Evolutionary conservation across 2,329 filamentous ascomycete genomes (phyloP), one percentile per base, ranked within the genome.

Genomic region (Ascochyta lentis): DNA sequence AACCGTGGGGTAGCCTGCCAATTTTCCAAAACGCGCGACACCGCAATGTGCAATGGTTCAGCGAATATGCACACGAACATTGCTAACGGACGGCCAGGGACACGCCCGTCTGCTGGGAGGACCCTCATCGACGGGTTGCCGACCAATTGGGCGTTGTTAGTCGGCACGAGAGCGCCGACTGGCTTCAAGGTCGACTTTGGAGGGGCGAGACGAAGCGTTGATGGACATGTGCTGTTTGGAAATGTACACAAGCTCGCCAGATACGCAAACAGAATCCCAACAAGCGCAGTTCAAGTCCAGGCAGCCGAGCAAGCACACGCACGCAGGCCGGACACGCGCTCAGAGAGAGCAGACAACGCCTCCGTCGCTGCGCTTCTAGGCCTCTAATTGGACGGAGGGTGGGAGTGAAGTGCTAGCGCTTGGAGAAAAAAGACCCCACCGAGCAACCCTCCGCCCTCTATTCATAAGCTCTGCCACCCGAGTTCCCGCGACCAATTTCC

Each of bases 1-100:
- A 72, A 66, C 68, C 71, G 71, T 74, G 72, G 71, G 72, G 71
- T 73, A 74, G 58, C 61, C 63, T 61, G 58, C 60, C 61, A 68
- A 68, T 65, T 69, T 69, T 66, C 61, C 59, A 60, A 19, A 58
- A 62, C 59, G 64, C 65, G 62, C 67, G 62, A 69, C 61, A 66
- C 61, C 52, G 52, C 54, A 49, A 49, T 44, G 50, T 55, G 60
- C 61, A 65, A 58, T 59, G 43, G 53, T 61, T 54, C 46, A 63
- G 49, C 59, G 55, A 64, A 56, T 50, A 54, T 55, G 56, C 62
- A 63, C 57, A 60, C 58, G 51, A 63, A 58, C 54, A 61, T 57
- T 50, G 64, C 58, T 50, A 65, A 61, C 50, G 41, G 31, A 34
- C 40, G 22, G 31, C 44, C 48, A 42, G 23, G 31, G 47, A 55